Conservation (phyloP, 768 basidiomycete genomes). For the Russula griseocarnosa region DNA sequence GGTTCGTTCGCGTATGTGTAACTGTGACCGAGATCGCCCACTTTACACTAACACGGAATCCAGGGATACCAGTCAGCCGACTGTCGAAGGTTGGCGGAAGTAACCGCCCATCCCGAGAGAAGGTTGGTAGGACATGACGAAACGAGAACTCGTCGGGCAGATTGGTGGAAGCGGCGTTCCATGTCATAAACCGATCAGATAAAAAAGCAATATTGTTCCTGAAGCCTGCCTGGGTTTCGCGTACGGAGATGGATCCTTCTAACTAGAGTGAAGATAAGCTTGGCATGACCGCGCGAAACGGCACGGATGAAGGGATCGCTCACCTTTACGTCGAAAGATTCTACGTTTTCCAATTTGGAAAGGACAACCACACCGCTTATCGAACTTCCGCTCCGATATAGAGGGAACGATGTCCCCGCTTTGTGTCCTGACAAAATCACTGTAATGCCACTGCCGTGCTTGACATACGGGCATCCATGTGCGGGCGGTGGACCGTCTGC, state of each 20-base stretch:
- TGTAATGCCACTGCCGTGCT: slow-evolving; percentile 11
- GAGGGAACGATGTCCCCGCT: slow-evolving; percentile 1
- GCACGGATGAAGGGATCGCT: neutral
- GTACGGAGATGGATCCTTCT: slow-evolving; percentile 10
- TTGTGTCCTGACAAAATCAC: slow-evolving; percentile 19
- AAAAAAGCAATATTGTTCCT: neutral
- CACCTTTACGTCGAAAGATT: slow-evolving; percentile 22
- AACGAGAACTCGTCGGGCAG: slow-evolving; percentile 19
- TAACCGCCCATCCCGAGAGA: neutral
- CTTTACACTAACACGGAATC: slow-evolving; percentile 20
- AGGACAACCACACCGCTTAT: slow-evolving; percentile 16
- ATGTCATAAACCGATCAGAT: slow-evolving; percentile 12
- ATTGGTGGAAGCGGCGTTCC: neutral
- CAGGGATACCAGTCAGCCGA: slow-evolving; percentile 18
- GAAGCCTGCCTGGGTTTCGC: slow-evolving; percentile 21
- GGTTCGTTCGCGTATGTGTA: slow-evolving; percentile 6
- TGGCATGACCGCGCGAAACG: neutral
- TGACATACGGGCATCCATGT: slow-evolving; percentile 13
- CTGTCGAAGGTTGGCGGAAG: slow-evolving; percentile 24
- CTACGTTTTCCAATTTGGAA: neutral
- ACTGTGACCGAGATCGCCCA: slow-evolving; percentile 18
- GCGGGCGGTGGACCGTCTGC: neutral
- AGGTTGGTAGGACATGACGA: slow-evolving; percentile 8
- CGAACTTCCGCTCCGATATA: slow-evolving; percentile 17
- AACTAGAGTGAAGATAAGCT: slow-evolving; percentile 10